A percentile compares a stretch with the other conserved stretches of the same genome.
phyloP scores from a whole-genome alignment of 768 basidiomycete species.

The Omphalotus guepiniiformis region DNA sequence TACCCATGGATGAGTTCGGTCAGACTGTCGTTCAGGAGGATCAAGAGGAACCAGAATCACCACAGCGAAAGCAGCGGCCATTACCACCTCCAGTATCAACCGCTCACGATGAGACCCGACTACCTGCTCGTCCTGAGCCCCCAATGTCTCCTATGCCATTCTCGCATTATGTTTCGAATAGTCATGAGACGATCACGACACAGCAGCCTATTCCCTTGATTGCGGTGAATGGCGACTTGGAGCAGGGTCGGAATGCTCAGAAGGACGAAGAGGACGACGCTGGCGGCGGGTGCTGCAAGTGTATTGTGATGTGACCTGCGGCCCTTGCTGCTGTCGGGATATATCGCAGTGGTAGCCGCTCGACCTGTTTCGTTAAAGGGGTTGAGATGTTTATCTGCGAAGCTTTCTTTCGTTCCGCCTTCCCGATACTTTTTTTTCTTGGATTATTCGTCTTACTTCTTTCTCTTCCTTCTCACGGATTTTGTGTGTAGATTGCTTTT shows the following conservation, averaged over 20 bases:
- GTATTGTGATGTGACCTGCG: slow-evolving; percentile 87
- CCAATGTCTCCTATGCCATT: slow-evolving; percentile 52
- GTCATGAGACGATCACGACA: slow-evolving; percentile 17
- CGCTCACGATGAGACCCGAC: slow-evolving; percentile 23
- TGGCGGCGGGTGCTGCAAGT: slow-evolving; percentile 71
- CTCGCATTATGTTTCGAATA: slow-evolving; percentile 47
- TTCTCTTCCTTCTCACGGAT: too few relatives aligned
- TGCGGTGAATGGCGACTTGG: slow-evolving; percentile 24
- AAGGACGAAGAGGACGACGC: slow-evolving; percentile 45
- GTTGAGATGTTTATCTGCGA: too few relatives aligned
- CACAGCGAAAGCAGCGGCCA: slow-evolving; percentile 16
- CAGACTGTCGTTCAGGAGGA: slow-evolving; percentile 17
- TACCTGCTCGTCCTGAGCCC: slow-evolving; percentile 19
- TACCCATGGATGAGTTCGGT: slow-evolving; percentile 69
- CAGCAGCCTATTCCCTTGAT: slow-evolving; percentile 18
- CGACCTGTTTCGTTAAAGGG: too few relatives aligned
- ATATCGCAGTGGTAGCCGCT: too few relatives aligned
- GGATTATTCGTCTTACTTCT: too few relatives aligned
- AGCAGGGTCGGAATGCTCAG: slow-evolving; percentile 23
- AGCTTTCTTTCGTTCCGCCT: too few relatives aligned
- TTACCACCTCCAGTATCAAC: slow-evolving; percentile 16
- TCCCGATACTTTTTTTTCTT: too few relatives aligned
- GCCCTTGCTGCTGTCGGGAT: too few relatives aligned
- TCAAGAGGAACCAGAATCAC: slow-evolving; percentile 18
- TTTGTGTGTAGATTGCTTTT: too few relatives aligned